A percentile compares a stretch with the other conserved stretches of the same genome.
Evolutionary conservation across 345 rosid genomes (phyloP).

Genomic region (Luvunga scandens): DNA sequence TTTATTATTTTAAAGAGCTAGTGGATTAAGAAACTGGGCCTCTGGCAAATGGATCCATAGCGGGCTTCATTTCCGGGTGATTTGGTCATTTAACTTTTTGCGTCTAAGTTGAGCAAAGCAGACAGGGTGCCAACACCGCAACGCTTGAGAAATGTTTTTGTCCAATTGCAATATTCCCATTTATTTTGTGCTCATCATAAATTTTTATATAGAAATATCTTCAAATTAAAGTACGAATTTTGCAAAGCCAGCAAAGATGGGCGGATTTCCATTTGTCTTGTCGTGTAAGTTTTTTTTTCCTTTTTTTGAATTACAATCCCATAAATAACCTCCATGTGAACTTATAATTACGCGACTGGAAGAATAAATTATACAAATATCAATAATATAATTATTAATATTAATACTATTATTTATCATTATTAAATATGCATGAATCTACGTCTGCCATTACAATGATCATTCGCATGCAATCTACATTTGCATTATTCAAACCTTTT

Average conservation of each 20-base stretch:
- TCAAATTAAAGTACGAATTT: neutral
- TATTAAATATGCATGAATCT: neutral
- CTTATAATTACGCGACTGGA: neutral
- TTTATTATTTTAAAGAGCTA: no score
- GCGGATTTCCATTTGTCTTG: constrained; percentile 16
- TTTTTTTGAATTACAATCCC: neutral
- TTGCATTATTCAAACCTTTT: no score
- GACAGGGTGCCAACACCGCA: neutral
- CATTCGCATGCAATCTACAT: no score
- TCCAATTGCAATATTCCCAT: neutral
- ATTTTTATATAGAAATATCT: neutral
- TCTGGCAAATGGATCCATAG: no score
- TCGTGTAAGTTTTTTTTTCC: neutral
- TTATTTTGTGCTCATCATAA: neutral
- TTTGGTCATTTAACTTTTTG: neutral
- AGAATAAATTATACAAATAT: neutral
- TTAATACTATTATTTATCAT: neutral
- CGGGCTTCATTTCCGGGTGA: neutral
- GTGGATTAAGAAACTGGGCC: no score
- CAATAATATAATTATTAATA: no score
- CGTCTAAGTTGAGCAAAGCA: neutral
- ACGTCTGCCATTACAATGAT: no score
- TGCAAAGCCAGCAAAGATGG: constrained; percentile 8
- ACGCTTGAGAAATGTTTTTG: neutral
- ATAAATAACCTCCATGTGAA: neutral